Percentiles rank a stretch among this genome's conserved stretches.
Evolutionary conservation across 2,329 filamentous ascomycete species (phyloP).

Genomic region (Cordyceps cateniannulata): DNA sequence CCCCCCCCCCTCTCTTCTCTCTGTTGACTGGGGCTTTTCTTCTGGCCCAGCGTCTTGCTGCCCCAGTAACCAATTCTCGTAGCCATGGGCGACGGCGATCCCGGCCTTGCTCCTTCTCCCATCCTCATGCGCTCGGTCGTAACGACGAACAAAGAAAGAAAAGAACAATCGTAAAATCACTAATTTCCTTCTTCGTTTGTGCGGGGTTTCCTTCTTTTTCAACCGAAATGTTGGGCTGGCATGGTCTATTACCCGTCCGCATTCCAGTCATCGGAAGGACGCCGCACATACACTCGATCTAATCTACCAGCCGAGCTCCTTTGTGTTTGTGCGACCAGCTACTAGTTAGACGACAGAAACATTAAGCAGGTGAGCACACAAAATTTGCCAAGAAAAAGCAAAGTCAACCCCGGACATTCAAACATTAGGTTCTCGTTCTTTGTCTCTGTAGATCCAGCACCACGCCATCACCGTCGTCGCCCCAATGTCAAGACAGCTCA

Average conservation of each 20-base stretch:
- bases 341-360: not conserved
- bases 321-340: not conserved
- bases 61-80: slow-evolving; percentile 11
- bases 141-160: not conserved
- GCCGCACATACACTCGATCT: not conserved
- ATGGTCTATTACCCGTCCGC: not conserved
- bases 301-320: not conserved
- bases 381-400: too few species aligned
- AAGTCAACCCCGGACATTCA: too few species aligned
- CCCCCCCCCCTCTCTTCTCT: not conserved
- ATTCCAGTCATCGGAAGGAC: not conserved
- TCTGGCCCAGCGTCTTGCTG: not conserved
- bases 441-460: too few species aligned
- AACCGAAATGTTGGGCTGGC: not conserved
- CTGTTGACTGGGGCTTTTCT: too few species aligned
- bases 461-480: too few species aligned
- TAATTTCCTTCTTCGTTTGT: not conserved
- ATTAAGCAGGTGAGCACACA: too few species aligned
- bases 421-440: too few species aligned
- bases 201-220: not conserved
- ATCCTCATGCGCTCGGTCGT: not conserved
- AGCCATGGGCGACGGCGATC: slow-evolving; percentile 5
- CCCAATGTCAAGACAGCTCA: too few species aligned
- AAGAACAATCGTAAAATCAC: not conserved
- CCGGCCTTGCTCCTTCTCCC: not conserved